Conservation (phyloP, 2,329 filamentous ascomycete species). For the Aspergillus novoparasiticus region DNA sequence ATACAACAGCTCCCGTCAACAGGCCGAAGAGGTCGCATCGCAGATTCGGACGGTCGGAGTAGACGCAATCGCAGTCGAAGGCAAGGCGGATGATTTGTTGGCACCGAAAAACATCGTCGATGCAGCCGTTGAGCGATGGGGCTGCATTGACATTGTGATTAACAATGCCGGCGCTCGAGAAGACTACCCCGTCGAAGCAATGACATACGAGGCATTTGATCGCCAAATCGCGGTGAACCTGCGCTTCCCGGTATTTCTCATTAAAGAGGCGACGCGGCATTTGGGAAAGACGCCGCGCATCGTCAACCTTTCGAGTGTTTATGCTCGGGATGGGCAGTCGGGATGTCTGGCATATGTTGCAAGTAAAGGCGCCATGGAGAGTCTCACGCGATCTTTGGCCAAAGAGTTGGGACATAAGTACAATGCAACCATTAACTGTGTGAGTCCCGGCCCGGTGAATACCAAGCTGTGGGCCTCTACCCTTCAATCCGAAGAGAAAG, state of each 20-base stretch:
- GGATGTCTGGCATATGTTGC: background rate
- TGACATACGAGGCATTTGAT: background rate
- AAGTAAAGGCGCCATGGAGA: background rate
- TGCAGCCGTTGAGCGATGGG: constrained; percentile 7
- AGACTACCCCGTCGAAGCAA: constrained; percentile 8
- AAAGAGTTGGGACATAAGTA: background rate
- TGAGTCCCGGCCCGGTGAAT: background rate
- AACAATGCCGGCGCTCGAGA: constrained; percentile 14
- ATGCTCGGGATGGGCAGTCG: background rate
- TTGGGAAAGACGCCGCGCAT: background rate
- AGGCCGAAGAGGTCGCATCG: constrained; percentile 6
- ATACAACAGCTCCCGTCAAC: constrained; percentile 7
- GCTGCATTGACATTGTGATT: constrained; percentile 15
- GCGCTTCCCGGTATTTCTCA: background rate
- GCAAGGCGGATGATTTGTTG: background rate
- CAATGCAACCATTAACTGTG: background rate
- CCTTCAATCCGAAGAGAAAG: background rate
- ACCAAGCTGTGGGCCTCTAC: background rate
- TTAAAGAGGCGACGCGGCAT: background rate
- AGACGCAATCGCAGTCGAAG: background rate
- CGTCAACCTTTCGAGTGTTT: background rate
- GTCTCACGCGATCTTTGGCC: background rate
- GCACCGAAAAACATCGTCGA: background rate
- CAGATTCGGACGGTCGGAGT: constrained; percentile 6
- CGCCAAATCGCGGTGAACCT: background rate